Conservation (phyloP, 2,329 filamentous ascomycete species). For the Rachicladosporium sp. region DNA sequence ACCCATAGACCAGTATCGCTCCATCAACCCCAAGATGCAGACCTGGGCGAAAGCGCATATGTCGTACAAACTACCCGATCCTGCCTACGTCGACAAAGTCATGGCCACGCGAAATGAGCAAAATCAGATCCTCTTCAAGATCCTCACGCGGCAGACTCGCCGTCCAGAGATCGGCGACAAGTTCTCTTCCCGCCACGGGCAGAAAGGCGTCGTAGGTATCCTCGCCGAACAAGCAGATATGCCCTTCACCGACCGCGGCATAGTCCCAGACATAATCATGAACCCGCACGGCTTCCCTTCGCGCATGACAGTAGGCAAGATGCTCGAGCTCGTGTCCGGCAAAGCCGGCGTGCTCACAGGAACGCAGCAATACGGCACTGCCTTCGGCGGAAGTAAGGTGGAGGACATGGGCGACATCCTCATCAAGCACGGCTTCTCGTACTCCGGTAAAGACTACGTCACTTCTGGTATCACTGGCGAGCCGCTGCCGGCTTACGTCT, state of each 20-base stretch:
- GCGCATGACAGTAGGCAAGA: conserved; percentile 97
- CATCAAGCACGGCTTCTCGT: conserved; percentile 81
- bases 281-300: conserved; percentile 99
- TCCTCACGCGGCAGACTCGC: conserved; percentile 90
- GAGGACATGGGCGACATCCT: conserved; percentile 81
- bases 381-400: conserved; percentile 70
- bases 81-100: conserved; percentile 89
- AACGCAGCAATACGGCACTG: conserved; percentile 79
- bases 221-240: conserved; percentile 95
- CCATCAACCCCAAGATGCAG: conserved; percentile 13
- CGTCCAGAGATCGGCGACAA: conserved; percentile 94
- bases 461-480: conserved; percentile 93
- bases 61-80: conserved; percentile 46
- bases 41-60: conserved; percentile 29
- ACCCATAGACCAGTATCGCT: conserved; percentile 61
- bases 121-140: conserved; percentile 78
- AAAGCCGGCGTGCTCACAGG: conserved; percentile 85
- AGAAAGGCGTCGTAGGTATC: conserved; percentile 94
- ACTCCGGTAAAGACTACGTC: conserved; percentile 94
- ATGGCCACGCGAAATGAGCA: conserved; percentile 83
- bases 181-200: conserved; percentile 94
- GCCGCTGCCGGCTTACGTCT: conserved; percentile 86
- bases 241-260: conserved; percentile 82
- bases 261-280: conserved; percentile 99
- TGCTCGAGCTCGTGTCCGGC: conserved; percentile 86